Evolutionary conservation across 2,329 filamentous ascomycete species (phyloP).

Genomic region (Epichloe elymi): DNA sequence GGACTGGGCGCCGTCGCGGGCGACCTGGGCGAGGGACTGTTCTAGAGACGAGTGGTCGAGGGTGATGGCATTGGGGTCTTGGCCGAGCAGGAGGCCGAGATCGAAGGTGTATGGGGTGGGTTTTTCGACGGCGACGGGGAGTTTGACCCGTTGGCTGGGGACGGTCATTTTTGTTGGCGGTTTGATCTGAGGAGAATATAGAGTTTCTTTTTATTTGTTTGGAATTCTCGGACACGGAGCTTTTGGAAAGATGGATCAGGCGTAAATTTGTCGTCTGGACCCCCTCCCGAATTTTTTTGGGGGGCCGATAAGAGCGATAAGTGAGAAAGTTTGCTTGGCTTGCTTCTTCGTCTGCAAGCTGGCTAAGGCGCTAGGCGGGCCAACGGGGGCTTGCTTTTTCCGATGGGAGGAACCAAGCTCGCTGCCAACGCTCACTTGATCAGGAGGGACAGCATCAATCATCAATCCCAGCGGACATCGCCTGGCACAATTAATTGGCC

Average conservation of each 20-base stretch:
- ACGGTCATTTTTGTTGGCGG: slow-evolving; percentile 19
- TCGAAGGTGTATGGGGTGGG: slow-evolving; percentile 88
- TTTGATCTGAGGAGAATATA: neutral
- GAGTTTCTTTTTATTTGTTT: neutral
- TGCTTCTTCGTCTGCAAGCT: too few species aligned
- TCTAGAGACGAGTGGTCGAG: slow-evolving; percentile 45
- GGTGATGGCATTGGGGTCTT: slow-evolving; percentile 73
- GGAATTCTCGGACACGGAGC: neutral
- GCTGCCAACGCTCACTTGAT: too few species aligned
- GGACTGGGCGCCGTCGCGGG: slow-evolving; percentile 81
- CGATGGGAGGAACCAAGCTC: too few species aligned
- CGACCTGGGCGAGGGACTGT: slow-evolving; percentile 56
- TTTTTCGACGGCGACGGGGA: slow-evolving; percentile 58
- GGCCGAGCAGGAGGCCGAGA: slow-evolving; percentile 72
- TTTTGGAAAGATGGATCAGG: neutral
- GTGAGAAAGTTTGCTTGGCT: too few species aligned
- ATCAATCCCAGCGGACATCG: neutral
- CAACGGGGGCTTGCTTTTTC: too few species aligned
- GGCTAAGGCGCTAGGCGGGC: too few species aligned
- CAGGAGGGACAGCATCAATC: too few species aligned
- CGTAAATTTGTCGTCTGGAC: neutral
- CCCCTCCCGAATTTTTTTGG: neutral
- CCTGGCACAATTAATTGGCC: slow-evolving; percentile 18
- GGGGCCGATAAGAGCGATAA: neutral
- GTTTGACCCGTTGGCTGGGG: slow-evolving; percentile 29